Conservation (phyloP, 2,329 filamentous ascomycete genomes). For the Sarocladiaceae sp. region DNA sequence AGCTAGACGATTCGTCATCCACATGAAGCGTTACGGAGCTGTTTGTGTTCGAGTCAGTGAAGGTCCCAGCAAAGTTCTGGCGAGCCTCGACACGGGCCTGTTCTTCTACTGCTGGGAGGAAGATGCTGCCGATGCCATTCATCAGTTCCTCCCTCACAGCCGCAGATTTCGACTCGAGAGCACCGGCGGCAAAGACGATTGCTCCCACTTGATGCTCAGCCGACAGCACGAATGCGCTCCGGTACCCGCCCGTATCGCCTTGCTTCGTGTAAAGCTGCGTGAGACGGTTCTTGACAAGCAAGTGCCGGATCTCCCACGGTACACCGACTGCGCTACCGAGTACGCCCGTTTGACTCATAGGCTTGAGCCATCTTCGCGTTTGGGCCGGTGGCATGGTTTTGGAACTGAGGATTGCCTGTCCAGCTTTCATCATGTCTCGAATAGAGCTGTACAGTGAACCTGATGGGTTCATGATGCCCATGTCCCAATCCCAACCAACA, state of each 20-base stretch:
- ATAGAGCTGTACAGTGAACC: conserved; percentile 25
- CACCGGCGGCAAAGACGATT: conserved; percentile 24
- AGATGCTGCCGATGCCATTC: conserved; percentile 6
- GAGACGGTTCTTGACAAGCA: conserved; percentile 22
- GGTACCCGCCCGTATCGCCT: conserved; percentile 31
- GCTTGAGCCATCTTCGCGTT: conserved; percentile 36
- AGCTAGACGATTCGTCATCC: not conserved
- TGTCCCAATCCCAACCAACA: conserved; percentile 20
- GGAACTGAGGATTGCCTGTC: conserved; percentile 30
- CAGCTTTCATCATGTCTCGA: conserved; percentile 28
- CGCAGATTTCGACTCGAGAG: conserved; percentile 3
- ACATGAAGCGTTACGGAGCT: conserved; percentile 5
- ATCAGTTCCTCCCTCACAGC: conserved; percentile 1
- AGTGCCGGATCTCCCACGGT: conserved; percentile 36
- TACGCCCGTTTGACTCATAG: conserved; percentile 25
- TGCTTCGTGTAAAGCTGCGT: conserved; percentile 37
- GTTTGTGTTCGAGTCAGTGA: conserved; percentile 3
- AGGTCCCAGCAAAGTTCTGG: conserved; percentile 5
- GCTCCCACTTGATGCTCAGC: conserved; percentile 36
- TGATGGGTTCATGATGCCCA: conserved; percentile 17
- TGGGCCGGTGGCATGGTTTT: conserved; percentile 24
- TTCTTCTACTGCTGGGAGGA: conserved; percentile 3
- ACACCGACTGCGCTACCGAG: conserved; percentile 29
- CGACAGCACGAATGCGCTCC: conserved; percentile 28
- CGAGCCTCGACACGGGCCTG: conserved; percentile 1